A percentile compares a stretch with the other conserved stretches of the same genome.
These are phyloP conservation scores for Tephrocybe rancida DNA, from an alignment of 768 basidiomycete genomes.

Conservation along the genomic window DNA sequence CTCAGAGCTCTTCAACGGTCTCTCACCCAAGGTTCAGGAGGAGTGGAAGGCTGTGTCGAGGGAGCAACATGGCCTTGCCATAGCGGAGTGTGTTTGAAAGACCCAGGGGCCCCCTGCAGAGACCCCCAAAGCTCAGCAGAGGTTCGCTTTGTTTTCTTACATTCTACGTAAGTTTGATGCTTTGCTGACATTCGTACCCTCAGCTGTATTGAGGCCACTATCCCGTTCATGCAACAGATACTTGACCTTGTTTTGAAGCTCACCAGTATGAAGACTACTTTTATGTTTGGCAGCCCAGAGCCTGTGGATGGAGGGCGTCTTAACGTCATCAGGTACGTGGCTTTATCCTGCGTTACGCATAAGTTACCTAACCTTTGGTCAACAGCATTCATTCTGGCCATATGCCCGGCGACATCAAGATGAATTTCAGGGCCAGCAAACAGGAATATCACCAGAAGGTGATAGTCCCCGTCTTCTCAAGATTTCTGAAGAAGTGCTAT, in stretches of 20 bases:
- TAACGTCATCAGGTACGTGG: neutral
- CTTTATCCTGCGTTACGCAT: neutral
- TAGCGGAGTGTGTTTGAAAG: too few species aligned
- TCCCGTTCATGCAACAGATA: constrained; percentile 10
- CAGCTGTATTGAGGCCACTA: constrained; percentile 2
- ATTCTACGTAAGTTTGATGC: too few species aligned
- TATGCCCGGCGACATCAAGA: constrained; percentile 14
- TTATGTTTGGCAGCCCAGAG: constrained; percentile 15
- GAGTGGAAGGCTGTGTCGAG: too few species aligned
- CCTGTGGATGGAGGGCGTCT: too few species aligned
- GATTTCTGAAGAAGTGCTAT: constrained; percentile 16
- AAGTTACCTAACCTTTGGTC: too few species aligned
- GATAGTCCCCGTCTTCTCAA: constrained; percentile 17
- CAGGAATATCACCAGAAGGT: constrained; percentile 6
- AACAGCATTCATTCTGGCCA: constrained; percentile 24
- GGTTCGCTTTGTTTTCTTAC: too few species aligned
- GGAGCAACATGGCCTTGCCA: too few species aligned
- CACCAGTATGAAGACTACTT: constrained; percentile 16
- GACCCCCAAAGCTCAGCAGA: too few species aligned
- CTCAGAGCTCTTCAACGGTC: too few species aligned
- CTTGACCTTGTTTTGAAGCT: constrained; percentile 10
- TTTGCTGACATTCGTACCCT: too few species aligned
- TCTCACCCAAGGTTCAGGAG: too few species aligned
- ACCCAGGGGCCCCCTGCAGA: too few species aligned
- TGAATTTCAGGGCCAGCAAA: constrained; percentile 21